Percentiles rank a stretch among this genome's conserved stretches.
Evolutionary conservation across 2,329 filamentous ascomycete species (phyloP).

Genomic region (Neonectria coccinea): DNA sequence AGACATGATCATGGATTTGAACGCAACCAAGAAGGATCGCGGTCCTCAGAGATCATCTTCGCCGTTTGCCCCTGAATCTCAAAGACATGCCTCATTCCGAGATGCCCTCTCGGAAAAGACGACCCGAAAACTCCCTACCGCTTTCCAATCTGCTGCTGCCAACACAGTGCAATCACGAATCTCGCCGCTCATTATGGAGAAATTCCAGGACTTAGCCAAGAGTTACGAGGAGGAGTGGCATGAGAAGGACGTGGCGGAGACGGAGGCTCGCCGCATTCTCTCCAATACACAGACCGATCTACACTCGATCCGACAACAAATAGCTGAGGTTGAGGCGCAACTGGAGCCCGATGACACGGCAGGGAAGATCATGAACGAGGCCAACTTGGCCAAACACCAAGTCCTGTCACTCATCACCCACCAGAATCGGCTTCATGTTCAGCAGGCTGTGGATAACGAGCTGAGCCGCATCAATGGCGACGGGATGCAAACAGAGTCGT

Average conservation of each 20-base stretch:
- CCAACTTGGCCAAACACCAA: conserved; percentile 61
- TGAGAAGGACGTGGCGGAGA: conserved; percentile 77
- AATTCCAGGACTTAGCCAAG: conserved; percentile 76
- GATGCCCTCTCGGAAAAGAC: conserved; percentile 60
- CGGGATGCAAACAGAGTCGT: conserved; percentile 56
- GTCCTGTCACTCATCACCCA: conserved; percentile 62
- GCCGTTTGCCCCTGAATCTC: conserved; percentile 73
- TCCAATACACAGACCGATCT: conserved; percentile 77
- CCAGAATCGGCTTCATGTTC: conserved; percentile 65
- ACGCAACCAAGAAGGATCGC: conserved; percentile 75
- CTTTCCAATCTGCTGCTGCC: conserved; percentile 73
- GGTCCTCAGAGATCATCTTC: conserved; percentile 81
- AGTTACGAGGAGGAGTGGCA: conserved; percentile 81
- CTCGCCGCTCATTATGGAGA: conserved; percentile 75
- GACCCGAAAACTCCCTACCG: conserved; percentile 54
- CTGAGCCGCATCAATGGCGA: conserved; percentile 65
- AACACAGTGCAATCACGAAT: conserved; percentile 77
- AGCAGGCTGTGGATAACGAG: conserved; percentile 64
- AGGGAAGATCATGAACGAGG: conserved; percentile 63
- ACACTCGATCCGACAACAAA: conserved; percentile 68
- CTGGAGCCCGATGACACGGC: conserved; percentile 68
- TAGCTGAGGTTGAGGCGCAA: conserved; percentile 66
- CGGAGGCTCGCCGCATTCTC: conserved; percentile 74
- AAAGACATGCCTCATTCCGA: conserved; percentile 65
- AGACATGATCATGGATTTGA: conserved; percentile 81